phyloP scores from a whole-genome alignment of 2,329 filamentous ascomycete genomes.

The Endoconidiophora polonica region DNA sequence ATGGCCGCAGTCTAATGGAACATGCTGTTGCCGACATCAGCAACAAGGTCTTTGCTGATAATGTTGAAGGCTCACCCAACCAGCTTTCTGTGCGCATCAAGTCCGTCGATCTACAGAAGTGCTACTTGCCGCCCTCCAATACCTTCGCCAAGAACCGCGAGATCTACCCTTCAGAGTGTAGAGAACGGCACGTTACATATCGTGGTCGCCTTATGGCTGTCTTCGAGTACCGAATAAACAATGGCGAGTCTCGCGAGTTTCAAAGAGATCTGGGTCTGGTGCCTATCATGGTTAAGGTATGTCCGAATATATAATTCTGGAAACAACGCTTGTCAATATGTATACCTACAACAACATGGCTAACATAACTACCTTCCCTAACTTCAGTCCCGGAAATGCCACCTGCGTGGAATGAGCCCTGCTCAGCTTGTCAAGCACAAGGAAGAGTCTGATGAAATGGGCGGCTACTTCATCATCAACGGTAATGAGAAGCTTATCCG shows the following conservation, averaged over 20 bases:
- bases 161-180: constrained; percentile 80
- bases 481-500: constrained; percentile 95
- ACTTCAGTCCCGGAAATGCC: constrained; percentile 68
- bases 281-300: constrained; percentile 82
- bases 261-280: constrained; percentile 74
- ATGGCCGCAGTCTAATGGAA: constrained; percentile 32
- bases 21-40: constrained; percentile 79
- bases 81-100: constrained; percentile 62
- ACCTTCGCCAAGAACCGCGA: constrained; percentile 72
- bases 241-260: constrained; percentile 68
- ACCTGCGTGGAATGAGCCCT: constrained; percentile 73
- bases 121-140: constrained; percentile 62
- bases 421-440: constrained; percentile 68
- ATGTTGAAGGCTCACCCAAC: constrained; percentile 48
- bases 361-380: not conserved
- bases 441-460: constrained; percentile 90
- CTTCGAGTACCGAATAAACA: constrained; percentile 74
- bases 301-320: constrained; percentile 15
- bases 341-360: not conserved
- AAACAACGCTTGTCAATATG: not conserved
- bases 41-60: constrained; percentile 70
- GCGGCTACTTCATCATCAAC: constrained; percentile 95
- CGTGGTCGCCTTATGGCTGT: constrained; percentile 69
- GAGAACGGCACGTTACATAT: constrained; percentile 86
- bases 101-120: constrained; percentile 68